These are phyloP conservation scores for Neocucurbitaria cava DNA, from an alignment of 2,329 filamentous ascomycete genomes.

Conservation along the genomic window DNA sequence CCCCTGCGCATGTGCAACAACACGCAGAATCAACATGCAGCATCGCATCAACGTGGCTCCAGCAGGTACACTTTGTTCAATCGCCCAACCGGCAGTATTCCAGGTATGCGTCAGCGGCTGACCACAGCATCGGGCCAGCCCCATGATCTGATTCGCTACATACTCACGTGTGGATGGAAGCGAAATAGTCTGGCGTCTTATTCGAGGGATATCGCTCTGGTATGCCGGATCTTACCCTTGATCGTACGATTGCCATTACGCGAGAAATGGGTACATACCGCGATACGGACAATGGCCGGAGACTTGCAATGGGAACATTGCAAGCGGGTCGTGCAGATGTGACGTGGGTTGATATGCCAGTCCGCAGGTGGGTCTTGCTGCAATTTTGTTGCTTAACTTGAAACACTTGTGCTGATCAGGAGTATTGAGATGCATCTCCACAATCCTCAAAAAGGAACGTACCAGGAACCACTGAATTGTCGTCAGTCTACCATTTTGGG, in stretches of 20 bases:
- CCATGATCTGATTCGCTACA: conserved; percentile 7
- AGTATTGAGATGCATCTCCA: conserved; percentile 14
- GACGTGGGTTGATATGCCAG: neutral
- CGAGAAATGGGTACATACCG: neutral
- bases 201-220: conserved; percentile 5
- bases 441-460: conserved; percentile 6
- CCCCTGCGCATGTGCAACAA: conserved; percentile 1
- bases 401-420: conserved; percentile 24
- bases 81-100: conserved; percentile 42
- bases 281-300: neutral
- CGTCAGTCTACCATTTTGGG: neutral
- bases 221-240: neutral
- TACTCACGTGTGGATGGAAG: neutral
- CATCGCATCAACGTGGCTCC: conserved; percentile 30
- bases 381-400: conserved; percentile 6
- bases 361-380: neutral
- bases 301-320: neutral
- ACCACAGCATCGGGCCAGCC: conserved; percentile 3
- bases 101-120: conserved; percentile 29
- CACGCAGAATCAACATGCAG: conserved; percentile 5
- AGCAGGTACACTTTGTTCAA: conserved; percentile 16
- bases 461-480: neutral
- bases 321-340: neutral
- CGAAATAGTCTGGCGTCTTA: conserved; percentile 3
- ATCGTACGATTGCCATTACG: conserved; percentile 5